Evolutionary conservation across 352 stramenopile species (phyloP).

Genomic region (Pythium aquatile): DNA sequence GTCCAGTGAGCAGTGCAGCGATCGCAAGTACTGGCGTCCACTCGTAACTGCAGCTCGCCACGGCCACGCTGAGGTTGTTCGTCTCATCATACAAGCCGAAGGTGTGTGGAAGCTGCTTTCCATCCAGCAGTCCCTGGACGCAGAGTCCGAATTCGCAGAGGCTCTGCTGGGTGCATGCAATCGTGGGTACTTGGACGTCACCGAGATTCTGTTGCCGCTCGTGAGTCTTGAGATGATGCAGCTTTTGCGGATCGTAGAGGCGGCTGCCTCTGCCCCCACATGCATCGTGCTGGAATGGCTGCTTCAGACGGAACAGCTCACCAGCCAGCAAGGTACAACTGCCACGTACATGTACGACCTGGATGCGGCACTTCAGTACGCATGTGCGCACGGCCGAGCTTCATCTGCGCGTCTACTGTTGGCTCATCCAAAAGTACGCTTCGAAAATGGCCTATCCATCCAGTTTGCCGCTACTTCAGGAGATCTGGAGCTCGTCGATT

Average conservation of each 20-base stretch:
- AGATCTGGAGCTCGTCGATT: constrained; percentile 3
- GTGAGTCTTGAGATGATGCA: constrained; percentile 20
- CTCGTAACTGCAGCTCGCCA: constrained; percentile 21
- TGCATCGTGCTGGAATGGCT: constrained; percentile 18
- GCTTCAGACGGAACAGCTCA: constrained; percentile 1
- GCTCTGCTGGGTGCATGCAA: constrained; percentile 28
- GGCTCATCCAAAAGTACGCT: neutral
- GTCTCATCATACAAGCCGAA: constrained; percentile 8
- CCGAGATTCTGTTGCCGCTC: constrained; percentile 11
- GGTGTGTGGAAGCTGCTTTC: constrained; percentile 1
- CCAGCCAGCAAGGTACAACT: neutral
- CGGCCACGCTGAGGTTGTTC: constrained; percentile 20
- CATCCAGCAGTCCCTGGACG: neutral
- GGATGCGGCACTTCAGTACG: constrained; percentile 28
- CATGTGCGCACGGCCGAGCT: constrained; percentile 22
- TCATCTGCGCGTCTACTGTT: constrained; percentile 14
- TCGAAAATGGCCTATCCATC: constrained; percentile 15
- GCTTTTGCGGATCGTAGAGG: constrained; percentile 19
- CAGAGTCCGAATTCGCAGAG: constrained; percentile 14
- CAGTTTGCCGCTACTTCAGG: constrained; percentile 26
- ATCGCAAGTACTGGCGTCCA: constrained; percentile 21
- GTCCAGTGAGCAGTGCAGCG: neutral
- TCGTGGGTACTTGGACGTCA: constrained; percentile 9
- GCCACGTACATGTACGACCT: constrained; percentile 13
- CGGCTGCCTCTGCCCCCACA: constrained; percentile 4